Conservation (phyloP, 768 basidiomycete species). For the Termitomyces sp. region DNA sequence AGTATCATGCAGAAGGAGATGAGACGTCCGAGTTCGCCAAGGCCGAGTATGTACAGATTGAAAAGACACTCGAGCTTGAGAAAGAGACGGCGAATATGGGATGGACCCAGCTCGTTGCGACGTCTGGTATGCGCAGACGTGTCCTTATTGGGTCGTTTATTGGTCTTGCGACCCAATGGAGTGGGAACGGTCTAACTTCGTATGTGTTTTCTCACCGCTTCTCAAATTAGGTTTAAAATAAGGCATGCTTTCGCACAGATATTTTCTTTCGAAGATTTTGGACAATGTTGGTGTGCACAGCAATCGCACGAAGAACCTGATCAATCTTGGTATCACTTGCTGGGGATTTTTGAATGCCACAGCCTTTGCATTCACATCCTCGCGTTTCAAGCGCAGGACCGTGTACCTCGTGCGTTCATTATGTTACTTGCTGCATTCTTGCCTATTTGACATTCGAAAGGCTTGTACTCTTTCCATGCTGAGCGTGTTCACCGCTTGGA, state of each 20-base stretch:
- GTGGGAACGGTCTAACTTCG: slow-evolving; percentile 57
- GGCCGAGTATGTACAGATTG: slow-evolving; percentile 52
- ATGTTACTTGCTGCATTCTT: neutral
- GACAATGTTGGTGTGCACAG: slow-evolving; percentile 46
- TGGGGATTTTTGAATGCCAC: slow-evolving; percentile 55
- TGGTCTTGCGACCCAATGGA: slow-evolving; percentile 58
- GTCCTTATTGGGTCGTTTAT: slow-evolving; percentile 42
- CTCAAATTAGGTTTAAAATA: too few relatives aligned
- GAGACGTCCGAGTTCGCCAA: slow-evolving; percentile 46
- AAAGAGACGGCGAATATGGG: slow-evolving; percentile 37
- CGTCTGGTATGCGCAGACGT: slow-evolving; percentile 46
- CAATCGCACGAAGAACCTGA: slow-evolving; percentile 46
- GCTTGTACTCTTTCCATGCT: slow-evolving; percentile 41
- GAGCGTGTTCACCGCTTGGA: slow-evolving; percentile 49
- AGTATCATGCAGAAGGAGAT: slow-evolving; percentile 60
- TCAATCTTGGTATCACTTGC: slow-evolving; percentile 48
- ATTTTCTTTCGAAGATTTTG: slow-evolving; percentile 49
- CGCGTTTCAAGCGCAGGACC: slow-evolving; percentile 42
- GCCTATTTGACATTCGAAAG: slow-evolving; percentile 18
- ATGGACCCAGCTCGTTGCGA: slow-evolving; percentile 39
- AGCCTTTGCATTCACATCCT: slow-evolving; percentile 39
- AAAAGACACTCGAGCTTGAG: slow-evolving; percentile 49
- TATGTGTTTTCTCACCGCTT: slow-evolving; percentile 7
- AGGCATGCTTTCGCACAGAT: slow-evolving; percentile 22
- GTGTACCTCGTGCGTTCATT: slow-evolving; percentile 38